phyloP scores from a whole-genome alignment of 2,329 filamentous ascomycete genomes.

The Penicillium griseofulvum region DNA sequence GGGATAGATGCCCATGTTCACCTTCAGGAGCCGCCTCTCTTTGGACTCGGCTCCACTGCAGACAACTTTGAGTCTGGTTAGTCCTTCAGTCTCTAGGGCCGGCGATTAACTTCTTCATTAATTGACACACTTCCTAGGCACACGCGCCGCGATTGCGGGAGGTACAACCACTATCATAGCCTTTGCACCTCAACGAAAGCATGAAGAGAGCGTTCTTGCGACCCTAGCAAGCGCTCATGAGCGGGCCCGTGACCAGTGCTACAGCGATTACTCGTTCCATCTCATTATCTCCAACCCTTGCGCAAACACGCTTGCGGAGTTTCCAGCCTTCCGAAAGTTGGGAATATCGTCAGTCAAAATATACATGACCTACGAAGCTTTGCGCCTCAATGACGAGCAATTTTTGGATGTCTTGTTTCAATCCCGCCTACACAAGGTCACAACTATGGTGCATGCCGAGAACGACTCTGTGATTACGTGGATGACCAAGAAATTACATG shows the following conservation, averaged over 20 bases:
- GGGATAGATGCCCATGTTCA: conserved; percentile 53
- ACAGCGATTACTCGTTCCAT: conserved; percentile 57
- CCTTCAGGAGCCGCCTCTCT: background rate
- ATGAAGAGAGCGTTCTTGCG: background rate
- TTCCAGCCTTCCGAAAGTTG: conserved; percentile 26
- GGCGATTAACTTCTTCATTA: background rate
- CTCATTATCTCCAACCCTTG: conserved; percentile 37
- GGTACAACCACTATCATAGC: conserved; percentile 59
- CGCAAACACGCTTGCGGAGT: conserved; percentile 37
- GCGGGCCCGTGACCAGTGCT: conserved; percentile 21
- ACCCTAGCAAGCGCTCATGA: background rate
- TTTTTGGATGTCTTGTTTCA: conserved; percentile 43
- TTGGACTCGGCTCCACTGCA: background rate
- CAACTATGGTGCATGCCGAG: background rate
- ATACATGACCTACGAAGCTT: conserved; percentile 49
- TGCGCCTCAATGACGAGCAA: conserved; percentile 42
- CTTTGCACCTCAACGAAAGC: conserved; percentile 49
- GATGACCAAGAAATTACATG: background rate
- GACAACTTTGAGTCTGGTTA: background rate
- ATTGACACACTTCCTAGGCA: background rate
- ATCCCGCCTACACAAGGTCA: background rate
- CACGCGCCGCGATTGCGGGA: conserved; percentile 50
- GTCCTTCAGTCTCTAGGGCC: background rate
- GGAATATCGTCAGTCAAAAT: conserved; percentile 34
- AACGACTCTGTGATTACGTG: background rate